A percentile compares a stretch with the other conserved stretches of the same genome.
These are phyloP conservation scores for Penicillium verrucosum DNA, from an alignment of 2,329 filamentous ascomycete species.

Conservation along the genomic window DNA sequence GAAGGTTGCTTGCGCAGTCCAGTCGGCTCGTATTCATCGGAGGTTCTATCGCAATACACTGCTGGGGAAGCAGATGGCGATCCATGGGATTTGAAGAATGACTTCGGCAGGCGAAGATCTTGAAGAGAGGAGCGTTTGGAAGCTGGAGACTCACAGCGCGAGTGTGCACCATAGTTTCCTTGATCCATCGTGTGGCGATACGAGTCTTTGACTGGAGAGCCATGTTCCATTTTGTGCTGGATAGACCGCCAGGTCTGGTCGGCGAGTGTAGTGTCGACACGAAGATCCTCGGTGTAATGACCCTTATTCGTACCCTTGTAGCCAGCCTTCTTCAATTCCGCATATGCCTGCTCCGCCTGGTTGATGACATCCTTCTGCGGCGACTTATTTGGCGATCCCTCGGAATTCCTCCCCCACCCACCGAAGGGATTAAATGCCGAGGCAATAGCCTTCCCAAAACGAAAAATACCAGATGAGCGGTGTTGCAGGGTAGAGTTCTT, in stretches of 20 bases:
- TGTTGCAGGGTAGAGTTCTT: conserved; percentile 23
- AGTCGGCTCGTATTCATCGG: conserved; percentile 25
- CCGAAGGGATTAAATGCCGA: conserved; percentile 54
- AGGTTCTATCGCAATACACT: conserved; percentile 15
- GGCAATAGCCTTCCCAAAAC: conserved; percentile 55
- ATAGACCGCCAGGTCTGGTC: conserved; percentile 38
- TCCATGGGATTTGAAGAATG: conserved; percentile 28
- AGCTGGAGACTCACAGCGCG: conserved; percentile 21
- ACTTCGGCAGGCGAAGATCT: conserved; percentile 36
- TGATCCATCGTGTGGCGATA: conserved; percentile 15
- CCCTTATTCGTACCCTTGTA: conserved; percentile 44
- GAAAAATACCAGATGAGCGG: conserved; percentile 49
- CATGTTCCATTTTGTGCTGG: conserved; percentile 31
- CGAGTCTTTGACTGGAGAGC: conserved; percentile 12
- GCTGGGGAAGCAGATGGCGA: conserved; percentile 26
- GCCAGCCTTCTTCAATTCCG: conserved; percentile 53
- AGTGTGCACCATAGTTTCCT: neutral
- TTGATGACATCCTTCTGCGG: conserved; percentile 44
- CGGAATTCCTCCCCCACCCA: conserved; percentile 46
- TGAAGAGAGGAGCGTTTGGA: conserved; percentile 35
- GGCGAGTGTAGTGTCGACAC: conserved; percentile 21
- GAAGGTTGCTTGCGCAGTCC: conserved; percentile 49
- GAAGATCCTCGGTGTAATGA: conserved; percentile 26
- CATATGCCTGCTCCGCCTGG: conserved; percentile 52
- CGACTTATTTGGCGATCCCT: conserved; percentile 26